Conservation (phyloP, 176 grass and related monocot genomes). For the Cocos nucifera region DNA sequence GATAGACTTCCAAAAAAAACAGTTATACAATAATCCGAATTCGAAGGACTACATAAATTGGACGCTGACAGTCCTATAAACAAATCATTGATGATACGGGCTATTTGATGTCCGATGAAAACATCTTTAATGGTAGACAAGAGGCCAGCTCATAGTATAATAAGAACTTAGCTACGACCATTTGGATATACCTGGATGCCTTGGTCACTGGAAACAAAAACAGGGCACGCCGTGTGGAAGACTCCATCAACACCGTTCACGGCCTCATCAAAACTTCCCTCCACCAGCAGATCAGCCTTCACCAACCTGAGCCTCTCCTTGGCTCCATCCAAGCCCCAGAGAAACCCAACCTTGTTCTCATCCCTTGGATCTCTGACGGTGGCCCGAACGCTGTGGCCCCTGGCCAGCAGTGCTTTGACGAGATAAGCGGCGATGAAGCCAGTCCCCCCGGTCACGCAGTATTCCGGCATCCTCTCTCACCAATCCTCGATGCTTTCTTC, state of each 20-base stretch:
- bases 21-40: too few species aligned
- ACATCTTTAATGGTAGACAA: too few species aligned
- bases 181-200: slow-evolving; percentile 24
- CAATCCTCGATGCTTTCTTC: too few species aligned
- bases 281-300: slow-evolving; percentile 48
- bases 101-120: too few species aligned
- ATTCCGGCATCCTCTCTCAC: slow-evolving; percentile 32
- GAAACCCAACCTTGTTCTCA: slow-evolving; percentile 49
- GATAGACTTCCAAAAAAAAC: too few species aligned
- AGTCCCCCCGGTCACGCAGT: slow-evolving; percentile 70
- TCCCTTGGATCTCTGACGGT: slow-evolving; percentile 68
- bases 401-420: slow-evolving; percentile 44
- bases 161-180: too few species aligned
- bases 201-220: slow-evolving; percentile 23
- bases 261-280: slow-evolving; percentile 68
- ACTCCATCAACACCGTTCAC: slow-evolving; percentile 62
- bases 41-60: too few species aligned
- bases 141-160: too few species aligned
- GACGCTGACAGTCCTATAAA: too few species aligned
- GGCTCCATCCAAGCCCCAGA: slow-evolving; percentile 61
- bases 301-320: slow-evolving; percentile 48
- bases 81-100: too few species aligned
- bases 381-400: slow-evolving; percentile 50
- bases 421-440: slow-evolving; percentile 75
- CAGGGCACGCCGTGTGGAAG: slow-evolving; percentile 77